Evolutionary conservation across 2,329 filamentous ascomycete genomes (phyloP).

Genomic region (Scortechinia acanthostroma): DNA sequence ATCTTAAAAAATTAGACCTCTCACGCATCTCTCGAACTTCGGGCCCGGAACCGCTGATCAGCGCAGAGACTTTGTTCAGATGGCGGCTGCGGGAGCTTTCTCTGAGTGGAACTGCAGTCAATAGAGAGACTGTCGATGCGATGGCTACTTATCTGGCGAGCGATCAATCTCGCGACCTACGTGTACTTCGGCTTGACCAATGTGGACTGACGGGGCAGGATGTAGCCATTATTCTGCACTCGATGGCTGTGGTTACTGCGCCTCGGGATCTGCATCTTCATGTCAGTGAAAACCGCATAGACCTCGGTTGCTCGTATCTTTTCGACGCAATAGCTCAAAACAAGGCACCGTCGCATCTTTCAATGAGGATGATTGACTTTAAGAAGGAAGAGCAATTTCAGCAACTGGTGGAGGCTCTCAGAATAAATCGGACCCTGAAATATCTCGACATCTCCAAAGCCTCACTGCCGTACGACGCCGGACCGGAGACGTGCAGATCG

Average conservation of each 20-base stretch:
- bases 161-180: slow-evolving; percentile 49
- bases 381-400: slow-evolving; percentile 58
- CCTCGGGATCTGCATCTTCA: slow-evolving; percentile 56
- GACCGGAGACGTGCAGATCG: slow-evolving; percentile 57
- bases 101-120: slow-evolving; percentile 50
- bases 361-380: slow-evolving; percentile 64
- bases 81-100: slow-evolving; percentile 63
- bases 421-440: slow-evolving; percentile 52
- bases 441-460: slow-evolving; percentile 66
- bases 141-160: slow-evolving; percentile 58
- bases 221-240: slow-evolving; percentile 56
- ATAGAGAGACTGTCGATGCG: slow-evolving; percentile 56
- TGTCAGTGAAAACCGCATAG: slow-evolving; percentile 47
- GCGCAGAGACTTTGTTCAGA: slow-evolving; percentile 55
- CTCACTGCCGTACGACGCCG: slow-evolving; percentile 63
- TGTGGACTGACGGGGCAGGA: slow-evolving; percentile 59
- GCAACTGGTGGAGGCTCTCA: slow-evolving; percentile 52
- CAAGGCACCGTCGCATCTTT: slow-evolving; percentile 53
- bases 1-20: slow-evolving; percentile 58
- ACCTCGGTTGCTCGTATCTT: slow-evolving; percentile 38
- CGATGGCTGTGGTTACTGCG: slow-evolving; percentile 42
- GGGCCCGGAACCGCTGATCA: slow-evolving; percentile 54
- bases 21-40: slow-evolving; percentile 59
- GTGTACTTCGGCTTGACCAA: slow-evolving; percentile 57
- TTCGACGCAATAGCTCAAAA: slow-evolving; percentile 39